phyloP scores from a whole-genome alignment of 1,284 basidiomycete genomes.

The Ganoderma lucidum region DNA sequence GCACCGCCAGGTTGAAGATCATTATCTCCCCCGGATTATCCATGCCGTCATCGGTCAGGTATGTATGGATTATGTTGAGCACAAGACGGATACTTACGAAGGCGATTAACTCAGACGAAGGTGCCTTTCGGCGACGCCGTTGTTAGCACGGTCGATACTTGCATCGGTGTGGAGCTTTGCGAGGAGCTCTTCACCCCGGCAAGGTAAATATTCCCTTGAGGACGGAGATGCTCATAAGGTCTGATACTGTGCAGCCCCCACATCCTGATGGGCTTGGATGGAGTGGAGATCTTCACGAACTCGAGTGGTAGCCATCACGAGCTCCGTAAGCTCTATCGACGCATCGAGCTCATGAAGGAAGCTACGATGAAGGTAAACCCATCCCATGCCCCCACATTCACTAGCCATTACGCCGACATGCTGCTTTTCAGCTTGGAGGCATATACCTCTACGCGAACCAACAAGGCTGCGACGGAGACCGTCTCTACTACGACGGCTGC shows the following conservation, averaged over 20 bases:
- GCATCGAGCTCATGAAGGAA: constrained; percentile 96
- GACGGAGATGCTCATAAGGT: neutral
- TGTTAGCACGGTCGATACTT: constrained; percentile 92
- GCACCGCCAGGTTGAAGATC: constrained; percentile 87
- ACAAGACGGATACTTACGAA: neutral
- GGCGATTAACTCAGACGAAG: constrained; percentile 59
- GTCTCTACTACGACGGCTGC: constrained; percentile 97
- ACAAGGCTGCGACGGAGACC: constrained; percentile 98
- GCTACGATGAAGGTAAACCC: constrained; percentile 87
- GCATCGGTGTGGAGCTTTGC: constrained; percentile 95
- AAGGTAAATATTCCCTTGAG: constrained; percentile 60
- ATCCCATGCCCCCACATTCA: neutral
- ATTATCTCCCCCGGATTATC: constrained; percentile 89
- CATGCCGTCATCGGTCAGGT: constrained; percentile 91
- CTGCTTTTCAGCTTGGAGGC: constrained; percentile 83
- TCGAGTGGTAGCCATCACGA: constrained; percentile 98
- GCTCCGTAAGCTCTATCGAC: constrained; percentile 90
- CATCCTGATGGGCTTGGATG: constrained; percentile 96
- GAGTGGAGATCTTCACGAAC: constrained; percentile 99
- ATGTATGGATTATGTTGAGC: constrained; percentile 17
- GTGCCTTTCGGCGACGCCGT: constrained; percentile 98
- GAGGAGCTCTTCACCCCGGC: constrained; percentile 98
- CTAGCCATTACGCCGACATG: neutral
- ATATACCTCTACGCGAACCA: constrained; percentile 99
- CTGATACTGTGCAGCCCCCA: constrained; percentile 74